Conservation (phyloP, 805 yeast genomes). For the Suhomyces vadensis region DNA sequence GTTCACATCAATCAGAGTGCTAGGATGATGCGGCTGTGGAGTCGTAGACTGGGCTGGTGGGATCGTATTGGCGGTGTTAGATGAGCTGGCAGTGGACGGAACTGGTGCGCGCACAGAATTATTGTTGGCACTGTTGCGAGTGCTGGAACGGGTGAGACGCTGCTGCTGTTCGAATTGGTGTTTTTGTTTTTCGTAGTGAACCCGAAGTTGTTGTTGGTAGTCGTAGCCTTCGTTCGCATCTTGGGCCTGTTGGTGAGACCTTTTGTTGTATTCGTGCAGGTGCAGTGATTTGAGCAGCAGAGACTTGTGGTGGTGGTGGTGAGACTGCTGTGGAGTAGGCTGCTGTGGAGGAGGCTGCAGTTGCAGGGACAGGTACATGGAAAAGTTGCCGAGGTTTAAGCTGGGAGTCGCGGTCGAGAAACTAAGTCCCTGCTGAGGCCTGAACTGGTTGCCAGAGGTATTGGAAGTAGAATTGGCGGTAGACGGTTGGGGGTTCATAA, state of each 20-base stretch:
- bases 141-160: slow-evolving; percentile 7
- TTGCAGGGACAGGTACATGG: slow-evolving; percentile 14
- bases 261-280: not conserved
- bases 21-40: slow-evolving; percentile 8
- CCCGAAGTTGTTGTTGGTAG: slow-evolving; percentile 26
- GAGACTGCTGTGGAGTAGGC: slow-evolving; percentile 15
- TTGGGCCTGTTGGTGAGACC: slow-evolving; percentile 7
- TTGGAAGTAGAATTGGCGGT: slow-evolving; percentile 2
- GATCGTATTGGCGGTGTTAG: not conserved
- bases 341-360: slow-evolving; percentile 12
- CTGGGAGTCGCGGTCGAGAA: slow-evolving; percentile 21
- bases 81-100: not conserved
- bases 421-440: slow-evolving; percentile 28
- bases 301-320: slow-evolving; percentile 10
- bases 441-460: slow-evolving; percentile 23
- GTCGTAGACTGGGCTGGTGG: slow-evolving; percentile 6
- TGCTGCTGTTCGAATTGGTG: slow-evolving; percentile 16
- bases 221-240: slow-evolving; percentile 12
- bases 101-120: slow-evolving; percentile 2
- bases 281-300: slow-evolving; percentile 1
- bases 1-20: slow-evolving; percentile 4
- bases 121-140: slow-evolving; percentile 5
- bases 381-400: slow-evolving; percentile 13
- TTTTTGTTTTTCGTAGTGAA: slow-evolving; percentile 26
- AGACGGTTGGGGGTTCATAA: slow-evolving; percentile 20